A percentile compares a stretch with the other conserved stretches of the same genome.
phyloP scores from a whole-genome alignment of 768 basidiomycete species.

The Fomitopsis serialis region DNA sequence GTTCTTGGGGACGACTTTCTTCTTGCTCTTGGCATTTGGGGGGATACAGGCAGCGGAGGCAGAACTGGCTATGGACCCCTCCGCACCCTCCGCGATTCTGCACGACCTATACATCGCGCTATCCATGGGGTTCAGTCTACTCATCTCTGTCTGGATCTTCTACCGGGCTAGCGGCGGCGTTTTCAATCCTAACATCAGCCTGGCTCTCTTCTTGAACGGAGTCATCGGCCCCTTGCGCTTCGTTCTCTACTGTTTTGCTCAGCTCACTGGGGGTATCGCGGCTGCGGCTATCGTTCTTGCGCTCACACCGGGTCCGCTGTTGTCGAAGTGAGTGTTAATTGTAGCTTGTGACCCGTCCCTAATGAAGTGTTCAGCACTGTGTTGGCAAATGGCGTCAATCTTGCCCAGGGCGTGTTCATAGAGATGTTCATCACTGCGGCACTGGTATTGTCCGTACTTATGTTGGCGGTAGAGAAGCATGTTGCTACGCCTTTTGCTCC shows the following conservation, averaged over 20 bases:
- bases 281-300: conserved; percentile 52
- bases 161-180: conserved; percentile 59
- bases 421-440: conserved; percentile 65
- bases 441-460: conserved; percentile 59
- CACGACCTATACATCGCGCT: conserved; percentile 52
- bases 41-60: conserved; percentile 47
- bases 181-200: conserved; percentile 61
- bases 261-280: conserved; percentile 53
- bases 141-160: conserved; percentile 64
- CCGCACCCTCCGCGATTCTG: conserved; percentile 15
- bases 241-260: conserved; percentile 55
- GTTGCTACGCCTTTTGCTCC: conserved; percentile 62
- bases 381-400: conserved; percentile 40
- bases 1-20: conserved; percentile 54
- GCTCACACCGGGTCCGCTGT: conserved; percentile 48
- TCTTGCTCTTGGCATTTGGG: conserved; percentile 61
- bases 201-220: conserved; percentile 54
- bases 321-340: conserved; percentile 42
- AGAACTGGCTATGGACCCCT: conserved; percentile 9
- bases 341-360: background rate
- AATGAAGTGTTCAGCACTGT: conserved; percentile 34
- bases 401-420: conserved; percentile 59
- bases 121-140: conserved; percentile 55
- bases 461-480: conserved; percentile 72
- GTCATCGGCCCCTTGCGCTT: conserved; percentile 51